Percentiles rank a stretch among this genome's conserved stretches.
Evolutionary conservation across 345 rosid genomes (phyloP).

Genomic region (Cardiospermum halicacabum): DNA sequence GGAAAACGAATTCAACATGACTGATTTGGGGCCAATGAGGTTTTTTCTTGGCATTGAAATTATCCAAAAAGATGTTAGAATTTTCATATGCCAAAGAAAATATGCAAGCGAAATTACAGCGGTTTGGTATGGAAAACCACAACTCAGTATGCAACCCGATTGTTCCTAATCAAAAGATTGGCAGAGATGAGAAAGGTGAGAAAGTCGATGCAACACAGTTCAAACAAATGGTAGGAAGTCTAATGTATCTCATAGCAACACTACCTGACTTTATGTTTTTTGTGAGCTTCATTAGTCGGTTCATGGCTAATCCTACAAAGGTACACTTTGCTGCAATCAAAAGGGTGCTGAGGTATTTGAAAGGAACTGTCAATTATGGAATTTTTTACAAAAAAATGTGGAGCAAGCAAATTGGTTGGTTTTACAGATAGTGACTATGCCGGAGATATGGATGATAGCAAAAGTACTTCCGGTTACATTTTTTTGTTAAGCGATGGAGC

Average conservation of each 20-base stretch:
- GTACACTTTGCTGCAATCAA: not conserved
- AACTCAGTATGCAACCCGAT: not conserved
- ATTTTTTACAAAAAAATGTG: not conserved
- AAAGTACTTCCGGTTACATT: too few species aligned
- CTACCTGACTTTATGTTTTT: not conserved
- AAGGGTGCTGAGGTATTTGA: not conserved
- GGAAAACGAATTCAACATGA: not conserved
- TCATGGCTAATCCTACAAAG: not conserved
- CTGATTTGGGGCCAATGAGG: not conserved
- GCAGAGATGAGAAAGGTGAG: not conserved
- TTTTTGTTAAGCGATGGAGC: too few species aligned
- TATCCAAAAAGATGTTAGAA: not conserved
- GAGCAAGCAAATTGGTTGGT: not conserved
- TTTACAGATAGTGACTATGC: too few species aligned
- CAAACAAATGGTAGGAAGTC: not conserved
- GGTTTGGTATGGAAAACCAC: not conserved
- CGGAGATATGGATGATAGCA: too few species aligned
- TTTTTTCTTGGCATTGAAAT: not conserved
- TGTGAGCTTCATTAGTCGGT: not conserved
- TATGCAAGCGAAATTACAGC: too few species aligned
- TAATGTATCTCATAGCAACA: not conserved
- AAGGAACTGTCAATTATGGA: not conserved
- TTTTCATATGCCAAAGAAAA: not conserved
- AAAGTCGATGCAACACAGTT: not conserved
- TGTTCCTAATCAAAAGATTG: not conserved